A percentile compares a stretch with the other conserved stretches of the same genome.
phyloP scores from a whole-genome alignment of 2,329 filamentous ascomycete species.

The Simplicillium aogashimaense region DNA sequence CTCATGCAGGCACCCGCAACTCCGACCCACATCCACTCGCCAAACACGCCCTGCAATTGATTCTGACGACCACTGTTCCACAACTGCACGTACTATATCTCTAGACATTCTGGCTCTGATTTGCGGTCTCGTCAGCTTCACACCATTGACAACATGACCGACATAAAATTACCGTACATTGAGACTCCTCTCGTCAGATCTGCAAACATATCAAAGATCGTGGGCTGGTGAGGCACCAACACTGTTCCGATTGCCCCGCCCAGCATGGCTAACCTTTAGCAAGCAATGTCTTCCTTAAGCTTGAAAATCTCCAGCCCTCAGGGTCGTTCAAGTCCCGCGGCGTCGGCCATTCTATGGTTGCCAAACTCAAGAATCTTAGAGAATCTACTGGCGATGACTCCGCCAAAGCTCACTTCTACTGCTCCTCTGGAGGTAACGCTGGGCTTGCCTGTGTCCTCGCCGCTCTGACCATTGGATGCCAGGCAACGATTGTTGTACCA shows the following conservation, averaged over 20 bases:
- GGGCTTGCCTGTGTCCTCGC: constrained; percentile 71
- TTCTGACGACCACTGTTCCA: too few species aligned
- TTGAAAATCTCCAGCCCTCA: constrained; percentile 72
- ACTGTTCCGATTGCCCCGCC: neutral
- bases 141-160: constrained; percentile 2
- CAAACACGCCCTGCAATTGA: too few species aligned
- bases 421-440: constrained; percentile 68
- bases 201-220: constrained; percentile 50
- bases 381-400: constrained; percentile 5
- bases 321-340: constrained; percentile 78
- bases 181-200: constrained; percentile 61
- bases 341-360: constrained; percentile 61
- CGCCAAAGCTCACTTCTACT: constrained; percentile 51
- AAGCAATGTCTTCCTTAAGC: constrained; percentile 70
- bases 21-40: too few species aligned
- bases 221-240: constrained; percentile 48
- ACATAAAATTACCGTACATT: constrained; percentile 43
- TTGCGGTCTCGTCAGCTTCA: neutral
- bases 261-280: constrained; percentile 1
- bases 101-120: neutral
- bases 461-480: constrained; percentile 48
- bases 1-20: too few species aligned
- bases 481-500: constrained; percentile 65
- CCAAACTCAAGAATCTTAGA: constrained; percentile 20
- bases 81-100: neutral